Conservation (phyloP, 73 alveolate genomes). For the Breviolum minutum region DNA sequence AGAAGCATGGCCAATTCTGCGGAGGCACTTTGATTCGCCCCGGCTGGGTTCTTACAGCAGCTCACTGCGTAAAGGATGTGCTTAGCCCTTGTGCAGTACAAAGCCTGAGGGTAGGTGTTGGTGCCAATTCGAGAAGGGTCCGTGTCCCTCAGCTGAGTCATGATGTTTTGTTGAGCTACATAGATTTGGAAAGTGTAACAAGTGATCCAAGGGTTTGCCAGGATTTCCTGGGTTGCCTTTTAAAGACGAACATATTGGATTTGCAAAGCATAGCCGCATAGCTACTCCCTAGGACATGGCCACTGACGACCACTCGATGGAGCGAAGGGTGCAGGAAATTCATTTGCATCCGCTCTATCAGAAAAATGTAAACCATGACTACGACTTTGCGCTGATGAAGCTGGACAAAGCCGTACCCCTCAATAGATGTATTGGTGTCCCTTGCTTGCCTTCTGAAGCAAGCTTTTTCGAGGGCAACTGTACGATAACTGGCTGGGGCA, state of each 20-base stretch:
- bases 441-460: slow-evolving; percentile 31
- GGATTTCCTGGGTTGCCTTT: no score
- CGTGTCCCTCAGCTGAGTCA: background rate
- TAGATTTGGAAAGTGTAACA: no score
- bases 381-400: slow-evolving; percentile 58
- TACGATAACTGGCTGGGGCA: slow-evolving; percentile 77
- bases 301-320: slow-evolving; percentile 2
- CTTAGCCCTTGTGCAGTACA: slow-evolving; percentile 11
- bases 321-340: slow-evolving; percentile 34
- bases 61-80: slow-evolving; percentile 2
- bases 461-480: background rate
- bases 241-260: no score
- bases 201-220: no score
- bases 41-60: slow-evolving; percentile 25
- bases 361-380: slow-evolving; percentile 33
- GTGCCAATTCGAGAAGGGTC: background rate
- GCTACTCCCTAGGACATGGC: background rate
- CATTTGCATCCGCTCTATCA: slow-evolving; percentile 52
- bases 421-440: slow-evolving; percentile 38
- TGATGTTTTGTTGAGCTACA: no score
- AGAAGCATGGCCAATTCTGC: slow-evolving; percentile 27
- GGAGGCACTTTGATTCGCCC: slow-evolving; percentile 66
- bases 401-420: slow-evolving; percentile 54
- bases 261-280: no score
- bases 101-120: slow-evolving; percentile 35